These are phyloP conservation scores for Fusarium sp. DNA, from an alignment of 2,329 filamentous ascomycete species.

Conservation along the genomic window DNA sequence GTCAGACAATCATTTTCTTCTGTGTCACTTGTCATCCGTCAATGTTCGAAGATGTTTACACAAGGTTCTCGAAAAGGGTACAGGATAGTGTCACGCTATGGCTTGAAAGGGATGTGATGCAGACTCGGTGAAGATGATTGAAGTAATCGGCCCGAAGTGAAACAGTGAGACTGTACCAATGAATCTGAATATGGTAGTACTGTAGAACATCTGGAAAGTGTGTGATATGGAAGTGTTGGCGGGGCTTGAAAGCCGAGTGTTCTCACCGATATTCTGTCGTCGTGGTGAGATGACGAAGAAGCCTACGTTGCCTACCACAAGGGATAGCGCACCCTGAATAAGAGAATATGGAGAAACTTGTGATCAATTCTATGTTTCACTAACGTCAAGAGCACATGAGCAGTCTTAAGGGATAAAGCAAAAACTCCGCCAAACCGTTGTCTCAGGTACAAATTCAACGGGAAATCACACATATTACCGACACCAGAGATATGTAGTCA, in stretches of 20 bases:
- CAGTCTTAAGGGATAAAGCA: neutral
- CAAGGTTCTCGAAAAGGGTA: neutral
- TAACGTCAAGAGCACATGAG: neutral
- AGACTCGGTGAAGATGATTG: neutral
- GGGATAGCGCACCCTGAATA: no score
- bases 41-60: neutral
- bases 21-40: neutral
- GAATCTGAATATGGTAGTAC: neutral
- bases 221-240: neutral
- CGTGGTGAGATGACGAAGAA: neutral
- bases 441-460: neutral
- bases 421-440: neutral
- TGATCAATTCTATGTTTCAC: neutral
- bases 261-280: neutral
- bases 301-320: neutral
- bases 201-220: neutral
- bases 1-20: no score
- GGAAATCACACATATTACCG: neutral
- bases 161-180: neutral
- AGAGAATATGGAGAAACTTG: accelerated
- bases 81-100: neutral
- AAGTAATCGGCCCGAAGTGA: neutral
- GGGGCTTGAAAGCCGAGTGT: neutral
- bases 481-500: no score
- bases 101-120: neutral